A percentile compares a stretch with the other conserved stretches of the same genome.
phyloP scores from a whole-genome alignment of 1,284 basidiomycete species.

The Puccinia coronata region DNA sequence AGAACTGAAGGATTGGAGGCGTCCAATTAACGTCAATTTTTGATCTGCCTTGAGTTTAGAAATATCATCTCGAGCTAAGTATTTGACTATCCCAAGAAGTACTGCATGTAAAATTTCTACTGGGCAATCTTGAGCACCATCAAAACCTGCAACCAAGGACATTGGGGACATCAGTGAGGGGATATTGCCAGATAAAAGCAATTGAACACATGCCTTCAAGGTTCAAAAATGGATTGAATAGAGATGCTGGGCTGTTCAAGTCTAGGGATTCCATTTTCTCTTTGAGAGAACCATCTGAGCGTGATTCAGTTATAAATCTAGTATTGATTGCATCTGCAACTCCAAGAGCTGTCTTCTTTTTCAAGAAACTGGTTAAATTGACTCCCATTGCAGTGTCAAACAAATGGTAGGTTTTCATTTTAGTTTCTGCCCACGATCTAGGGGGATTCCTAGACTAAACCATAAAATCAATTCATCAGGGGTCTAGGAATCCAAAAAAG shows the following conservation, averaged over 20 bases:
- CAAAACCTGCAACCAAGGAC: slow-evolving; percentile 59
- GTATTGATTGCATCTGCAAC: not conserved
- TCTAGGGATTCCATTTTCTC: not conserved
- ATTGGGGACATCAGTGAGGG: no score
- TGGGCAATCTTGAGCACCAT: slow-evolving; percentile 59
- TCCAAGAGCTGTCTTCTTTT: not conserved
- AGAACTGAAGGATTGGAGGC: not conserved
- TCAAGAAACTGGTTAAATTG: not conserved
- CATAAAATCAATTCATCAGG: not conserved
- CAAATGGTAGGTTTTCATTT: not conserved
- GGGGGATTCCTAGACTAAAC: not conserved
- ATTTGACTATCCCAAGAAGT: slow-evolving; percentile 50
- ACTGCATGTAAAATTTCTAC: slow-evolving; percentile 56
- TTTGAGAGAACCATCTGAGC: not conserved
- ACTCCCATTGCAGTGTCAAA: not conserved
- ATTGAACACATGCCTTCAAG: not conserved
- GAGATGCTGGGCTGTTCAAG: not conserved
- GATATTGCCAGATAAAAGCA: not conserved
- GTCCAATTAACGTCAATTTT: not conserved
- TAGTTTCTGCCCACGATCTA: not conserved
- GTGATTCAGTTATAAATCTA: not conserved
- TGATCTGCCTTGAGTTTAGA: not conserved
- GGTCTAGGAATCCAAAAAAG: not conserved
- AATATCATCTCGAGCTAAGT: not conserved
- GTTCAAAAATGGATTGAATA: not conserved